Evolutionary conservation across 2,329 filamentous ascomycete species (phyloP).

Genomic region (Ustulina deusta): DNA sequence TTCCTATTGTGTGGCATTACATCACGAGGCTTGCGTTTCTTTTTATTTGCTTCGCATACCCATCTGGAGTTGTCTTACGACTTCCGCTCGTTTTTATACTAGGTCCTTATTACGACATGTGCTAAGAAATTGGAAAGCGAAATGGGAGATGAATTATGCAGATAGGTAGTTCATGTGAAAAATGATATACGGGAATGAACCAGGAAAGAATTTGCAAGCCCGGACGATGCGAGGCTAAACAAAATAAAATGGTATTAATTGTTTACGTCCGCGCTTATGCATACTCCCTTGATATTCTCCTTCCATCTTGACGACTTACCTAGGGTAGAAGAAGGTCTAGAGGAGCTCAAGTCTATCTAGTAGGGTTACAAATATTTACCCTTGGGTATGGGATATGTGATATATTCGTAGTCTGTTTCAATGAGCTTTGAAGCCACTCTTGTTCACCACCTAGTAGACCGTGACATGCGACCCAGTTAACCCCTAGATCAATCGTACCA

Average conservation of each 20-base stretch:
- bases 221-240: background rate
- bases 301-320: too few relatives aligned
- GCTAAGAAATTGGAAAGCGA: background rate
- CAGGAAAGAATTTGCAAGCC: background rate
- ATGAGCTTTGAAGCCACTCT: background rate
- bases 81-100: constrained; percentile 3
- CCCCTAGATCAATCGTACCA: background rate
- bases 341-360: too few relatives aligned
- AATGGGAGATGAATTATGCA: background rate
- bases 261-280: background rate
- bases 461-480: background rate
- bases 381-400: too few relatives aligned
- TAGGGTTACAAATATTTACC: too few relatives aligned
- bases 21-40: background rate
- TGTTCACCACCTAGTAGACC: background rate
- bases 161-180: too few relatives aligned
- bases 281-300: background rate
- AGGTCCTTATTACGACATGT: too few relatives aligned
- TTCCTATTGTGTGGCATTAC: constrained; percentile 3
- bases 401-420: background rate
- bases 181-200: background rate
- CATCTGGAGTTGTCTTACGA: background rate
- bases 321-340: too few relatives aligned
- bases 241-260: background rate
- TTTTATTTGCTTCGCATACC: background rate